phyloP scores from a whole-genome alignment of 768 basidiomycete species.

The Suillus decipiens region DNA sequence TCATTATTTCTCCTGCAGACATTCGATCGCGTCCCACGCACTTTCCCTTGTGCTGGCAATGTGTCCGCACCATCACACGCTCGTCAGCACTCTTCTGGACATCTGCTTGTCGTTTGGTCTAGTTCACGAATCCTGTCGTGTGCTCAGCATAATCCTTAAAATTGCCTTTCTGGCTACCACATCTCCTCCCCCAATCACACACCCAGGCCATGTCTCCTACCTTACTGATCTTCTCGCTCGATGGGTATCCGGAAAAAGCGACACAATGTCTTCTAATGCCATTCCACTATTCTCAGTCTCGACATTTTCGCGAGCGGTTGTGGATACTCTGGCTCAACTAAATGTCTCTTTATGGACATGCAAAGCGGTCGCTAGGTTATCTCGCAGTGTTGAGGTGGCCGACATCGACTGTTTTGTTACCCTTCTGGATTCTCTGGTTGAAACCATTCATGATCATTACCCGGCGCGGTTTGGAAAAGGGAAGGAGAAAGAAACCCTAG shows the following conservation, averaged over 20 bases:
- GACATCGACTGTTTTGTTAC: conserved; percentile 37
- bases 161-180: conserved; percentile 37
- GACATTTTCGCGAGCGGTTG: conserved; percentile 26
- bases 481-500: conserved; percentile 7
- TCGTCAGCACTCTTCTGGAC: conserved; percentile 52
- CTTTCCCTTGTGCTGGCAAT: conserved; percentile 46
- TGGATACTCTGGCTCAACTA: conserved; percentile 19
- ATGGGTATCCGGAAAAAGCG: conserved; percentile 34
- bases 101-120: conserved; percentile 48
- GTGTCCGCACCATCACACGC: conserved; percentile 49
- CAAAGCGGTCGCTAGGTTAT: conserved; percentile 41
- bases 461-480: not conserved
- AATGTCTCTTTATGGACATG: conserved; percentile 43
- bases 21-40: conserved; percentile 53
- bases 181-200: conserved; percentile 36
- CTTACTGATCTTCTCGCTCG: conserved; percentile 44
- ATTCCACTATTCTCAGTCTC: conserved; percentile 28
- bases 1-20: conserved; percentile 34
- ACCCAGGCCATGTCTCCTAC: conserved; percentile 48
- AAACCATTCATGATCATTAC: conserved; percentile 2
- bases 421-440: conserved; percentile 32
- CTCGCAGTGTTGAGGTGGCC: conserved; percentile 28
- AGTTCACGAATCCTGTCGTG: conserved; percentile 40
- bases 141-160: conserved; percentile 45
- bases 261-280: conserved; percentile 3